Conservation (phyloP, 208 protist genomes). For the Trichomonas vaginalis region DNA sequence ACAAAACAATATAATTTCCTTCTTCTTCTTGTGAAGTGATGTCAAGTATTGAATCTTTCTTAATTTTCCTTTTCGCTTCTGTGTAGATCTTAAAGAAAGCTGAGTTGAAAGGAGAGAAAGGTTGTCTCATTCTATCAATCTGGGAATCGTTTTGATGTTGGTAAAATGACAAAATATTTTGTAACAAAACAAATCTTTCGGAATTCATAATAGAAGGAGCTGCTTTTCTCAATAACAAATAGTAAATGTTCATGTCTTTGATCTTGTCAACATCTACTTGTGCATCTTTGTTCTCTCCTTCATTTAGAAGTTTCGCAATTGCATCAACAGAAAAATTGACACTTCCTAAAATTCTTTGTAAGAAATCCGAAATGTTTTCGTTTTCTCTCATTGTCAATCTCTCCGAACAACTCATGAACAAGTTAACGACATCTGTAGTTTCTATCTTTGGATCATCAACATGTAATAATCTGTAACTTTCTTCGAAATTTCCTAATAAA, state of each 20-base stretch:
- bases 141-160: not conserved
- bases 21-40: too few species aligned
- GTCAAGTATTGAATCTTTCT: too few species aligned
- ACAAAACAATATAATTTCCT: too few species aligned
- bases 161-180: not conserved
- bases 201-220: not conserved
- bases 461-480: not conserved
- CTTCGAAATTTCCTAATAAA: not conserved
- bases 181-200: not conserved
- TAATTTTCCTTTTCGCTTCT: too few species aligned
- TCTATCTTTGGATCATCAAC: not conserved
- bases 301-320: not conserved
- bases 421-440: not conserved
- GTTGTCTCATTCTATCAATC: not conserved
- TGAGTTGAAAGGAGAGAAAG: not conserved
- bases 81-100: not conserved
- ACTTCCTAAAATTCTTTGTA: not conserved
- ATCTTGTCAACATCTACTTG: not conserved
- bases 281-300: not conserved
- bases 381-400: not conserved
- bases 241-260: not conserved
- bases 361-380: not conserved
- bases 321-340: not conserved
- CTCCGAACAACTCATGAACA: not conserved
- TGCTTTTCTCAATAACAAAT: not conserved